Base-by-base conservation (phyloP, 2,329 filamentous ascomycete species). In the Cladosporium sp. region DNA sequence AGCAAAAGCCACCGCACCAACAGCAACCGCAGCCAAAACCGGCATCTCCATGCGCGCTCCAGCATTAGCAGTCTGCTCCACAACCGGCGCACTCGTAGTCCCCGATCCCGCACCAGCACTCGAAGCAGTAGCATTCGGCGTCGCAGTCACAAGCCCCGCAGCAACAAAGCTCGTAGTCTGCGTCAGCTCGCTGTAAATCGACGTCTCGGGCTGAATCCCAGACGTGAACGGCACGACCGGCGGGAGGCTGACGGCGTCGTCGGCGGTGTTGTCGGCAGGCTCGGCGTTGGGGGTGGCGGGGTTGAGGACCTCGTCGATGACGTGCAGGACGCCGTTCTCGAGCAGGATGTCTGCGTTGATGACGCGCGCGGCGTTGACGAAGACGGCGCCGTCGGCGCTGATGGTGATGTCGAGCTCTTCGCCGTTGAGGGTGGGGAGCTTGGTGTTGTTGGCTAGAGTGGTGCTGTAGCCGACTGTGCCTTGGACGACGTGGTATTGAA, bases 401-500 rank as follows among this genome's bases (percentile, higher is more conserved):
- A 80, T 72, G 30, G 77, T 80, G 68, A 83, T 76, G 51, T 77
- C 81, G 18, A 83, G 57, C 30, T 76, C 72, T 2, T 55, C 69
- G 61, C 81, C 81, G 30, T n/a, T 21, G 12, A 78, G 69, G 1
- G 80, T 77, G 12, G 70, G 66, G 15, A 83, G 70, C 10, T 67
- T 75, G 28, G 72, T 79, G 36, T 80, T 80, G 32, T 59, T 59
- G 69, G 68, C 70, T 14, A 86, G 78, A 18, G 68, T 65, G 54
- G 64, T 71, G 58, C 82, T 84, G 77, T 89, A 90, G 65, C 78
- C 79, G 1, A 88, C 81, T 10, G 80, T 80, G 57, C 82, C 83
- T 55, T 81, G 80, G 51, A 91, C 77, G 60, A 91, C 82, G 74
- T 92, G 89, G 77, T 92, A 92, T 24, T 81, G 77, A 34, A 91